Base-by-base conservation (phyloP, 75 land plant genomes). In the Pinus taeda region DNA sequence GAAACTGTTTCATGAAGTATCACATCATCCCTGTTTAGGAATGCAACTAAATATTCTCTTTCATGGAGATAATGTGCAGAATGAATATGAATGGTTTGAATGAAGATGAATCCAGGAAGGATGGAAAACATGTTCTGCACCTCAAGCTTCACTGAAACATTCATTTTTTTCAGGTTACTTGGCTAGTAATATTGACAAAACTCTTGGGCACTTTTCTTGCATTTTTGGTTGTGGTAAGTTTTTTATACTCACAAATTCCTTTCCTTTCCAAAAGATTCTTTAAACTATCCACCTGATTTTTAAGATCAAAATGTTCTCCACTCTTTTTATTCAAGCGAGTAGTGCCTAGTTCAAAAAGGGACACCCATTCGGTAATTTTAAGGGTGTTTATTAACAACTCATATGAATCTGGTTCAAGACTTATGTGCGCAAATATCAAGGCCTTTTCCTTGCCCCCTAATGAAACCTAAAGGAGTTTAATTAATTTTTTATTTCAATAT, bases 401-500 rank as follows among this genome's bases (percentile, higher is more conserved):
- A 71, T 84, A 88, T n/a, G 86, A 86, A 72, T 88, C 89, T 12
- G 18, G 83, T 78, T 92, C 95, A 39, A 92, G 92, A 69, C 92
- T 92, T 67, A 92, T 78, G 76, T 92, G 95, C 42, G 86, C 93
- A 84, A 92, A 83, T 92, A 92, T 92, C 63, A 92, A 79, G 6
- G 90, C 86, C 64, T 92, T 92, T 64, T 92, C 95, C 71, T 88
- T 81, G 18, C 95, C 93, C 63, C 99, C 99, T 89, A 96, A 81
- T 6, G 99, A 90, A 78, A 92, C 91, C 76, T 96, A 97, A 56
- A 96, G 85, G 5, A 96, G 83, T 55, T 88, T 92, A 22, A 97
- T 96, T 36, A 96, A 95, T 76, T 96, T 96, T 88, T 95, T 94
- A 81, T 96, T 94, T 77, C 97, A 77, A 88, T 94, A 96, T 61